phyloP scores from a whole-genome alignment of 164 flowering plant species.

The Aristolochia contorta region DNA sequence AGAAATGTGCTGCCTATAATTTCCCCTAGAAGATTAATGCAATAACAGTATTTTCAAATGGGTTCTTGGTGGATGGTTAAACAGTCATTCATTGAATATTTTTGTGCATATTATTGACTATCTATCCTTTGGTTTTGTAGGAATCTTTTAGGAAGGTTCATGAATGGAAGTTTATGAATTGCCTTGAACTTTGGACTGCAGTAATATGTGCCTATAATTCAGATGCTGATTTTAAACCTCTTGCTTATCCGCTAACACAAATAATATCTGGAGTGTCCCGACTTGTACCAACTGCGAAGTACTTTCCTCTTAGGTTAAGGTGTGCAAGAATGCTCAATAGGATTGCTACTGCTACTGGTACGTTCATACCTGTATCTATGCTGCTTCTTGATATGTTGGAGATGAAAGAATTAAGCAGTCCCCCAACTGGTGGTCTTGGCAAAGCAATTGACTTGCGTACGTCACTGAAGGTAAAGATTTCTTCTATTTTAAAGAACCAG shows the following conservation, averaged over 20 bases:
- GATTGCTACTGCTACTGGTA: conserved; percentile 64
- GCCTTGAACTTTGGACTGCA: conserved; percentile 97
- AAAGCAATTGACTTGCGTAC: conserved; percentile 72
- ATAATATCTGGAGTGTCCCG: conserved; percentile 82
- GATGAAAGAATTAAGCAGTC: conserved; percentile 73
- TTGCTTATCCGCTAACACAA: conserved; percentile 88
- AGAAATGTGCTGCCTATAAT: too few relatives aligned
- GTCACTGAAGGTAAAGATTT: conserved; percentile 44
- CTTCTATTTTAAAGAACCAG: background rate
- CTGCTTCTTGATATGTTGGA: conserved; percentile 90
- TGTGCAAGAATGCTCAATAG: conserved; percentile 91
- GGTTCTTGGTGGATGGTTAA: too few relatives aligned
- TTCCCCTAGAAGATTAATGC: too few relatives aligned
- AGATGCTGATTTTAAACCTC: conserved; percentile 64
- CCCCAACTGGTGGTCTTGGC: conserved; percentile 79
- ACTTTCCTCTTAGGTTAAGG: conserved; percentile 79
- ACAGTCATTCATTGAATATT: background rate
- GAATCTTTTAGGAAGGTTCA: conserved; percentile 78
- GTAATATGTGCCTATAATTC: conserved; percentile 65
- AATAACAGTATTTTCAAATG: too few relatives aligned
- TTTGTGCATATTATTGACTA: background rate
- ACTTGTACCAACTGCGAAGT: conserved; percentile 81
- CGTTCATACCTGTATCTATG: conserved; percentile 72
- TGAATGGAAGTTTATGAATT: conserved; percentile 90
- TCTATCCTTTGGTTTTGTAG: conserved; percentile 25